Evolutionary conservation across 1,139 yeast genomes (phyloP).

Genomic region (Sugiyamaella grinbergsii): DNA sequence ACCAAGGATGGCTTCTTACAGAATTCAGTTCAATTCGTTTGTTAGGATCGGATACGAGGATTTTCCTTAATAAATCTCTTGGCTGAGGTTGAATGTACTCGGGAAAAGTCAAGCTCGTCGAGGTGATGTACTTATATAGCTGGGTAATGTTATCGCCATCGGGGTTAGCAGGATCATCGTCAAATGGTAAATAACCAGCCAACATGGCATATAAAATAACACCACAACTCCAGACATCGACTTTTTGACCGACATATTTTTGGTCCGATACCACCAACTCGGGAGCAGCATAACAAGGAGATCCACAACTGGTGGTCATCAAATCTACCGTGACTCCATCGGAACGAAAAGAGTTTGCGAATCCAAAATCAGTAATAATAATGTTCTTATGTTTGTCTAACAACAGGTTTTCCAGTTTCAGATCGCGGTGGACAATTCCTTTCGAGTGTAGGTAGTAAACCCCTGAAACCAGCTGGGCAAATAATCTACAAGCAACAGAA

Average conservation of each 20-base stretch:
- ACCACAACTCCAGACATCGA: constrained; percentile 97
- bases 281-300: constrained; percentile 98
- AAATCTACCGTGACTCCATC: constrained; percentile 39
- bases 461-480: constrained; percentile 92
- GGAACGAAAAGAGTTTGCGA: constrained; percentile 79
- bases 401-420: constrained; percentile 68
- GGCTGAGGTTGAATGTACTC: constrained; percentile 91
- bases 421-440: constrained; percentile 80
- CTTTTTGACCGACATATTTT: constrained; percentile 91
- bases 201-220: constrained; percentile 95
- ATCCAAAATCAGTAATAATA: constrained; percentile 81
- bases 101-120: constrained; percentile 91
- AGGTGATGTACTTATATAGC: constrained; percentile 86
- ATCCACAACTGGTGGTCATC: constrained; percentile 96
- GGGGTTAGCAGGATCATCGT: constrained; percentile 95
- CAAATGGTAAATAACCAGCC: constrained; percentile 96
- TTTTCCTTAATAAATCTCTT: constrained; percentile 82
- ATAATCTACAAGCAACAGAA: constrained; percentile 77
- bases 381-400: constrained; percentile 80
- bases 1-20: constrained; percentile 84
- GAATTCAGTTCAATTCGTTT: constrained; percentile 68
- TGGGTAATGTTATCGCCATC: constrained; percentile 94
- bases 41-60: constrained; percentile 84
- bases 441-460: constrained; percentile 87
- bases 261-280: constrained; percentile 86